A percentile compares a stretch with the other conserved stretches of the same genome.
Evolutionary conservation across 495 filamentous ascomycete species (phyloP).

Genomic region (Mycothermus thermophilus): DNA sequence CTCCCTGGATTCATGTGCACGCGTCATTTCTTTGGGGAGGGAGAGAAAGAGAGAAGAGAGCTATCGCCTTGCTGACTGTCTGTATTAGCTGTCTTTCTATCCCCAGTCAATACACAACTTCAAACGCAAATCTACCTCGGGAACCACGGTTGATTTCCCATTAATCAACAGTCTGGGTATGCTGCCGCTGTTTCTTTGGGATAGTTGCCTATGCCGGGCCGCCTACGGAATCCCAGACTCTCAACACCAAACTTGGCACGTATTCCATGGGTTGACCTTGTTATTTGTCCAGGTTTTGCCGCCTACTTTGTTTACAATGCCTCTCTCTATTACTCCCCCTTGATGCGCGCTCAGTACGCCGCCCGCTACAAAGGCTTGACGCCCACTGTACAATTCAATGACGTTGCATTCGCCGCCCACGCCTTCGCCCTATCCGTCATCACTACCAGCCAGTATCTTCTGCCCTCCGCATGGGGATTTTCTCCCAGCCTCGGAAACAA

Average conservation of each 20-base stretch:
- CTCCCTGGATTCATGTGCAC: too few relatives aligned
- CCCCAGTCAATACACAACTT: conserved; percentile 74
- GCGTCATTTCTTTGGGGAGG: too few relatives aligned
- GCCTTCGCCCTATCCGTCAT: conserved; percentile 55
- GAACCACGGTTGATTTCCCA: conserved; percentile 76
- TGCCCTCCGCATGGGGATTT: conserved; percentile 61
- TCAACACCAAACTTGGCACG: neutral
- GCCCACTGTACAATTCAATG: conserved; percentile 79
- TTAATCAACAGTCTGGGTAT: conserved; percentile 63
- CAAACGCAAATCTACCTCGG: conserved; percentile 57
- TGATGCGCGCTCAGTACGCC: conserved; percentile 72
- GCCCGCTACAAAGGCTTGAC: conserved; percentile 56
- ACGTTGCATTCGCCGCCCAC: conserved; percentile 73
- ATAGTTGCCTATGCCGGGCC: conserved; percentile 10
- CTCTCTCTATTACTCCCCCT: conserved; percentile 61
- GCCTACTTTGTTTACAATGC: conserved; percentile 62
- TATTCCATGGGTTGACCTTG: neutral
- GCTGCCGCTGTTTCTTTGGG: conserved; percentile 20
- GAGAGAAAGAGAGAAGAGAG: too few relatives aligned
- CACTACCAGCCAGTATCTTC: conserved; percentile 59
- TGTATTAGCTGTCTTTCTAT: too few relatives aligned
- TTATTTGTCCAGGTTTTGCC: conserved; percentile 44
- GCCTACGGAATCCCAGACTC: neutral
- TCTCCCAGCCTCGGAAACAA: conserved; percentile 35
- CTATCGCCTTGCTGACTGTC: too few relatives aligned